Evolutionary conservation across 169 alveolate genomes (phyloP).

Genomic region (Amoebophrya sp.): DNA sequence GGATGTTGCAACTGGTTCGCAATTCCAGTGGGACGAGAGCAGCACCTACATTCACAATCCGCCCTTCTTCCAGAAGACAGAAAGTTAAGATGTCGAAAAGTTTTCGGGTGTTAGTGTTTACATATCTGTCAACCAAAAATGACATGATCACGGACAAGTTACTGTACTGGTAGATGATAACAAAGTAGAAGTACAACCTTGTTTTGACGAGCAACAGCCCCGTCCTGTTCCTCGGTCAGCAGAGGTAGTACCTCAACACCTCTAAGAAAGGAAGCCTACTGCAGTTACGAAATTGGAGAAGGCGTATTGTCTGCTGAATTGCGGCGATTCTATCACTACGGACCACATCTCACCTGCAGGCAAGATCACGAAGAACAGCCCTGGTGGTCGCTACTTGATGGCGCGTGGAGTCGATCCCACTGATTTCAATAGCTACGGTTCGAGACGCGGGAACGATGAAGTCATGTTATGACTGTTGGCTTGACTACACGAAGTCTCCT

Average conservation of each 20-base stretch:
- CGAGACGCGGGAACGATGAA: constrained; percentile 94
- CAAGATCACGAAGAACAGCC: constrained; percentile 83
- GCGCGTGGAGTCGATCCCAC: constrained; percentile 67
- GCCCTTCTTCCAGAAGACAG: constrained; percentile 82
- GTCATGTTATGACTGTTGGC: too few species aligned
- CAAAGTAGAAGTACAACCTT: too few species aligned
- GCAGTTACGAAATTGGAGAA: constrained; percentile 24
- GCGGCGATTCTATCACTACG: constrained; percentile 93
- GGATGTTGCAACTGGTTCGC: constrained; percentile 71
- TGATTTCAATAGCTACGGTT: constrained; percentile 92
- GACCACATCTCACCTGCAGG: constrained; percentile 98
- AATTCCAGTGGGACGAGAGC: constrained; percentile 81
- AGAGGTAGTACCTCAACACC: constrained; percentile 61
- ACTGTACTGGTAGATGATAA: too few species aligned
- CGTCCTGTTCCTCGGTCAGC: too few species aligned
- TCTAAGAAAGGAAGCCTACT: background rate
- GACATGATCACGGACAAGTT: too few species aligned
- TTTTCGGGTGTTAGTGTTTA: too few species aligned
- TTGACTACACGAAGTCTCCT: too few species aligned
- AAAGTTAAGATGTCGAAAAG: too few species aligned
- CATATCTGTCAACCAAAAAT: too few species aligned
- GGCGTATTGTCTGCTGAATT: constrained; percentile 56
- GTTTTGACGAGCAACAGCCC: too few species aligned
- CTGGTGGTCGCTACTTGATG: constrained; percentile 75
- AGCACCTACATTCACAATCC: constrained; percentile 91